Percentiles rank a stretch among this genome's conserved stretches.
phyloP scores from a whole-genome alignment of 2,329 filamentous ascomycete species.

The Apiospora kogelbergensis region DNA sequence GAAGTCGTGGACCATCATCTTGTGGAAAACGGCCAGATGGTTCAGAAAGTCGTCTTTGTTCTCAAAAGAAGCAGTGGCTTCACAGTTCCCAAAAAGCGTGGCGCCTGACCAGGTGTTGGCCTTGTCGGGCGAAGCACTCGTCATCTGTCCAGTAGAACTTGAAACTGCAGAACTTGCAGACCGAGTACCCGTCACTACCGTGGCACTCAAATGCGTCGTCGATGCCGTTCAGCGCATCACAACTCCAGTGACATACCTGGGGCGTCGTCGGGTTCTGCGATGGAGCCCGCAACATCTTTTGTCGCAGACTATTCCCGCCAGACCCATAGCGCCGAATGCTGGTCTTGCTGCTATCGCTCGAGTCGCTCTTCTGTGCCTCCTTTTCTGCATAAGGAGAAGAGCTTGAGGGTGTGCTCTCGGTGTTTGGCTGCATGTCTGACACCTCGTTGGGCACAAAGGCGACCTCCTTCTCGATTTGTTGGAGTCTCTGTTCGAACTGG shows the following conservation, averaged over 20 bases:
- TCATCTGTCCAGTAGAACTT: slow-evolving; percentile 11
- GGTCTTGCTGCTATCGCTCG: background rate
- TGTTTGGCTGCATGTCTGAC: background rate
- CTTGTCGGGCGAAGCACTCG: slow-evolving; percentile 9
- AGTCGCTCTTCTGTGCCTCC: background rate
- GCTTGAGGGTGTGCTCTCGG: background rate
- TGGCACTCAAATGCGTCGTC: slow-evolving; percentile 7
- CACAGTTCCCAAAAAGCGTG: background rate
- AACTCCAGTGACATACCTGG: slow-evolving; percentile 7
- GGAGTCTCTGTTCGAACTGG: background rate
- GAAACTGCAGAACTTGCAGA: slow-evolving; percentile 9
- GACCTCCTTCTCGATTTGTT: background rate
- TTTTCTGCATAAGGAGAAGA: background rate
- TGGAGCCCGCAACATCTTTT: background rate
- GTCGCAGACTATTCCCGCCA: background rate
- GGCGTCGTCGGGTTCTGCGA: background rate
- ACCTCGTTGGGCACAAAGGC: background rate
- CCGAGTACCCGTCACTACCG: background rate
- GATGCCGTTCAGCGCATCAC: background rate
- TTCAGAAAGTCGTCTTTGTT: background rate
- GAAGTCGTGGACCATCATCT: background rate
- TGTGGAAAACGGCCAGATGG: background rate
- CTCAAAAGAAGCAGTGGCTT: background rate
- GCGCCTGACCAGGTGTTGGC: slow-evolving; percentile 7
- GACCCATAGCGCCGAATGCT: background rate